Percentiles rank a stretch among this genome's conserved stretches.
Evolutionary conservation across 176 grass and related monocot genomes (phyloP).

Genomic region (Phoenix dactylifera): DNA sequence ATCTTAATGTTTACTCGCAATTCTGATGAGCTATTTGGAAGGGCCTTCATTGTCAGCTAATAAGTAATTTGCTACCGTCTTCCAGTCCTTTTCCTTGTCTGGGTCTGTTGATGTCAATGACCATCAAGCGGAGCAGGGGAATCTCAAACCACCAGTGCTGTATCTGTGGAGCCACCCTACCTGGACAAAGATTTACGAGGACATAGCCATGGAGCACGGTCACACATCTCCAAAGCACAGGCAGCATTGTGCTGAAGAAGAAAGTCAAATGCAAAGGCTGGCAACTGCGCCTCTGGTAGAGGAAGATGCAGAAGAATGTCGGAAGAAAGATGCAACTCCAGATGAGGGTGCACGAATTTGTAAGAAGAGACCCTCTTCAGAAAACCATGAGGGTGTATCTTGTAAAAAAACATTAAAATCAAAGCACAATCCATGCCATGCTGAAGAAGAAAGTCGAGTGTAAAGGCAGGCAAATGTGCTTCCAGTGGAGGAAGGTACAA

Average conservation of each 20-base stretch:
- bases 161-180: constrained; percentile 76
- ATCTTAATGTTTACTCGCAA: not conserved
- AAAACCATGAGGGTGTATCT: no score
- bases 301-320: constrained; percentile 18
- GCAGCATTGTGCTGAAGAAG: not conserved
- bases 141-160: constrained; percentile 53
- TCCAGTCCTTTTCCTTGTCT: constrained; percentile 79
- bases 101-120: constrained; percentile 71
- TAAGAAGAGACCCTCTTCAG: no score
- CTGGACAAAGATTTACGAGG: constrained; percentile 60
- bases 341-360: not conserved
- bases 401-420: no score
- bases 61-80: no score
- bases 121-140: constrained; percentile 67
- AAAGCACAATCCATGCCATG: no score
- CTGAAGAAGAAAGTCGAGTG: no score
- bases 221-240: constrained; percentile 28
- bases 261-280: constrained; percentile 2
- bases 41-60: no score
- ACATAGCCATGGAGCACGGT: constrained; percentile 39
- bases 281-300: constrained; percentile 7
- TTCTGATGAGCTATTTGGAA: constrained; percentile 1
- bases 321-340: constrained; percentile 5
- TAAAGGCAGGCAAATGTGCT: no score
- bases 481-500: no score